phyloP scores from a whole-genome alignment of 352 stramenopile species.

The Phytopythium vexans region DNA sequence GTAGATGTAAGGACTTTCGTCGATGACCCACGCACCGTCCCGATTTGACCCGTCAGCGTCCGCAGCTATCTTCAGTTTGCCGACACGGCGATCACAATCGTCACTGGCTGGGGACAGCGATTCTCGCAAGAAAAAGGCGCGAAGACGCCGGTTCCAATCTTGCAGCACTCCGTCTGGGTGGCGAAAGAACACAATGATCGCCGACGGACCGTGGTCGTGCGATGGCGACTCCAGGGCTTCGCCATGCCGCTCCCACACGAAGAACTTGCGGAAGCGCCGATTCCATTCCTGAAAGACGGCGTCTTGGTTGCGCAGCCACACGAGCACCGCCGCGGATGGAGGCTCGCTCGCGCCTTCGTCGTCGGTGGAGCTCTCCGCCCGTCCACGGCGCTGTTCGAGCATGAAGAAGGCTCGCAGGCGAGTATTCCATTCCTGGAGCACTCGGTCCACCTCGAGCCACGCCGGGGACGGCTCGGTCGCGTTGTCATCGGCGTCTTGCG shows the following conservation, averaged over 20 bases:
- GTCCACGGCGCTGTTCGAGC: background rate
- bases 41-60: background rate
- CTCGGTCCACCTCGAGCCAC: constrained; percentile 2
- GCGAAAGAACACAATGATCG: constrained; percentile 1
- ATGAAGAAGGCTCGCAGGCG: constrained; percentile 4
- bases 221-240: background rate
- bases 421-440: constrained; percentile 2
- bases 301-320: constrained; percentile 3
- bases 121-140: background rate
- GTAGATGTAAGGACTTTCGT: constrained; percentile 1
- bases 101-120: background rate
- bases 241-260: background rate
- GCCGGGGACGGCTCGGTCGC: no score
- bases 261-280: constrained; percentile 3
- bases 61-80: background rate
- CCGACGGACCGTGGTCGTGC: background rate
- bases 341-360: background rate
- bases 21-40: background rate
- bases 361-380: background rate
- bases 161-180: background rate
- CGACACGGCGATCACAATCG: no score
- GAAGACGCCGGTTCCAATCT: background rate
- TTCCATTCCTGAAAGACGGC: constrained; percentile 4
- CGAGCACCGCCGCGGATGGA: background rate
- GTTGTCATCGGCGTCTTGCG: background rate